Conservation (phyloP, 768 basidiomycete species). For the Pleurotus eryngii region DNA sequence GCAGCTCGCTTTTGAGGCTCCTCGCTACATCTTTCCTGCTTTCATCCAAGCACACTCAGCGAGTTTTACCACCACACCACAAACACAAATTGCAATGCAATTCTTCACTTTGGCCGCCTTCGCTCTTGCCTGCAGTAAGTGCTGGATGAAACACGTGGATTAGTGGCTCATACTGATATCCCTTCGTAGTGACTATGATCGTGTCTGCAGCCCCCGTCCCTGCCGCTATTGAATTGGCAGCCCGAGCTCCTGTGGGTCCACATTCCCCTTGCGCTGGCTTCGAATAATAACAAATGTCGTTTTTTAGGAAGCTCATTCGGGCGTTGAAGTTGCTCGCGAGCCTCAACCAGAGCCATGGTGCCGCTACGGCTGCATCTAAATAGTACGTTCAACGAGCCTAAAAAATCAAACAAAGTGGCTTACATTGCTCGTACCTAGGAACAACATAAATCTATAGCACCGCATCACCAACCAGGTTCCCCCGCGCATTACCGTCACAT, state of each 20-base stretch:
- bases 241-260: slow-evolving; percentile 2
- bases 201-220: slow-evolving; percentile 5
- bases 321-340: slow-evolving; percentile 1
- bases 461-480: neutral
- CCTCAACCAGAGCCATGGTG: slow-evolving; percentile 5
- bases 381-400: neutral
- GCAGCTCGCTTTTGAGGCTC: neutral
- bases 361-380: slow-evolving; percentile 5
- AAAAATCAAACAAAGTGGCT: neutral
- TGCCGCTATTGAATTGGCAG: neutral
- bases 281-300: neutral
- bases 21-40: neutral
- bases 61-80: neutral
- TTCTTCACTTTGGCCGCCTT: slow-evolving; percentile 1
- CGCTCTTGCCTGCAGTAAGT: slow-evolving; percentile 6
- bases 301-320: neutral
- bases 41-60: neutral
- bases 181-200: neutral
- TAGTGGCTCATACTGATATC: neutral
- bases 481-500: neutral
- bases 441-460: neutral
- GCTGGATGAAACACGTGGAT: neutral
- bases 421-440: neutral
- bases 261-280: neutral
- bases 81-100: neutral